Conservation (phyloP, 225 moss, liverwort and hornwort genomes). For the Physcomitrium patens region DNA sequence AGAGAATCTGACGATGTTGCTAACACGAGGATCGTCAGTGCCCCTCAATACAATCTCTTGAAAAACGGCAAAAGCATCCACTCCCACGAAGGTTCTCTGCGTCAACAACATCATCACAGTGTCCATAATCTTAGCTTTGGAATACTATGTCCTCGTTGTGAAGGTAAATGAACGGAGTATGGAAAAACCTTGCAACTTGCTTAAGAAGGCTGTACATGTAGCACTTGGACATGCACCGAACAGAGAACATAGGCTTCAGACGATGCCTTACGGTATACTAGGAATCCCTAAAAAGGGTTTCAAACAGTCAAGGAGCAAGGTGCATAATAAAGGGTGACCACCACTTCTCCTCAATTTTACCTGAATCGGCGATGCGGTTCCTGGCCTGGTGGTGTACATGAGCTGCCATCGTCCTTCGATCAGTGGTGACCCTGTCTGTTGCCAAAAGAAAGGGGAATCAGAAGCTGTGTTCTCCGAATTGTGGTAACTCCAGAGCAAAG, state of each 20-base stretch:
- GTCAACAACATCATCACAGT: slow-evolving; percentile 13
- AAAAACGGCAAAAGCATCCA: slow-evolving; percentile 85
- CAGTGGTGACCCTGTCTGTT: slow-evolving; percentile 81
- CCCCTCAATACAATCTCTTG: slow-evolving; percentile 73
- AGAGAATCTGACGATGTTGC: slow-evolving; percentile 84
- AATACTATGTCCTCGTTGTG: neutral
- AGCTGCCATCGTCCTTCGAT: slow-evolving; percentile 98
- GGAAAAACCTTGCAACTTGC: neutral
- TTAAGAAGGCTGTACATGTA: no score
- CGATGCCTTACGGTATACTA: no score
- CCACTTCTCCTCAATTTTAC: slow-evolving; percentile 31
- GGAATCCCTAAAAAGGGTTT: no score
- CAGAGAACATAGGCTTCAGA: no score
- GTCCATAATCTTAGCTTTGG: neutral
- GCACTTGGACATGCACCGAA: no score
- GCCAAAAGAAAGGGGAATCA: slow-evolving; percentile 10
- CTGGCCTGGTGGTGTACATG: slow-evolving; percentile 95
- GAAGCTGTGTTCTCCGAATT: neutral
- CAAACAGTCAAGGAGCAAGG: neutral
- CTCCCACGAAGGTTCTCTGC: slow-evolving; percentile 95
- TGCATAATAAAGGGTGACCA: neutral
- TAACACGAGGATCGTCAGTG: slow-evolving; percentile 82
- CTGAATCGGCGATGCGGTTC: slow-evolving; percentile 94
- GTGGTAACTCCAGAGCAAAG: neutral
- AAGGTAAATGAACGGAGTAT: neutral